A percentile compares a stretch with the other conserved stretches of the same genome.
Conservation (phyloP, 768 basidiomycete genomes). For the Amanita fuliginea region DNA sequence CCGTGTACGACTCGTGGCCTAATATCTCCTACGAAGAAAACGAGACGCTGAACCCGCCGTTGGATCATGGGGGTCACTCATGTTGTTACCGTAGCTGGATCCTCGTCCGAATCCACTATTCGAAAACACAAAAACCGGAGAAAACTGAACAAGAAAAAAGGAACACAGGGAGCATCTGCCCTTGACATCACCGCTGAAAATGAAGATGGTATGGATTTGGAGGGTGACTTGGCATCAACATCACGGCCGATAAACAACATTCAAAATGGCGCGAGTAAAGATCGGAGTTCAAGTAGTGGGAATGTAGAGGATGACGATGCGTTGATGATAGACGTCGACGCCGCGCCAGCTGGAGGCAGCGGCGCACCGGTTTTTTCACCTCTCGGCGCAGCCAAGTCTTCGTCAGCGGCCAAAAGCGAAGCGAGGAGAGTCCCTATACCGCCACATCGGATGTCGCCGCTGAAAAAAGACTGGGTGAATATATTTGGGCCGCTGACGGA, state of each 20-base stretch:
- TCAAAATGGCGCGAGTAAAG: not conserved
- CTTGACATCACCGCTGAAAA: not conserved
- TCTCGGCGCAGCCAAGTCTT: constrained; percentile 52
- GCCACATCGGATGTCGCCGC: constrained; percentile 93
- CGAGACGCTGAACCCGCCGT: not conserved
- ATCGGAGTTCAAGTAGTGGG: not conserved
- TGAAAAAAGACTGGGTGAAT: constrained; percentile 94
- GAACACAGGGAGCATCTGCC: not conserved
- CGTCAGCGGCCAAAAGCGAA: constrained; percentile 73
- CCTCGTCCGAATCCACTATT: not conserved
- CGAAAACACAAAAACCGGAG: constrained; percentile 5
- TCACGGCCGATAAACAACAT: not conserved
- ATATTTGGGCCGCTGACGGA: constrained; percentile 95
- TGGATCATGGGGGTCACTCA: constrained; percentile 5
- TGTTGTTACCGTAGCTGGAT: not conserved
- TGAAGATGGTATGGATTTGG: constrained; percentile 1
- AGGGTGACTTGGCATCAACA: not conserved
- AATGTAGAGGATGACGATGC: constrained; percentile 3
- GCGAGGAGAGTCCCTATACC: constrained; percentile 86
- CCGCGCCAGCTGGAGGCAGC: constrained; percentile 49
- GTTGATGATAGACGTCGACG: constrained; percentile 40
- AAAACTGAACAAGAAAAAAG: constrained; percentile 6
- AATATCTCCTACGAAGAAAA: not conserved
- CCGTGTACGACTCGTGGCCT: not conserved
- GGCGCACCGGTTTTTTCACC: constrained; percentile 30